Evolutionary conservation across 371 early-diverging fungal species (phyloP), one percentile per base, ranked within the genome.

Genomic region (Syncephalastrum contaminatum): DNA sequence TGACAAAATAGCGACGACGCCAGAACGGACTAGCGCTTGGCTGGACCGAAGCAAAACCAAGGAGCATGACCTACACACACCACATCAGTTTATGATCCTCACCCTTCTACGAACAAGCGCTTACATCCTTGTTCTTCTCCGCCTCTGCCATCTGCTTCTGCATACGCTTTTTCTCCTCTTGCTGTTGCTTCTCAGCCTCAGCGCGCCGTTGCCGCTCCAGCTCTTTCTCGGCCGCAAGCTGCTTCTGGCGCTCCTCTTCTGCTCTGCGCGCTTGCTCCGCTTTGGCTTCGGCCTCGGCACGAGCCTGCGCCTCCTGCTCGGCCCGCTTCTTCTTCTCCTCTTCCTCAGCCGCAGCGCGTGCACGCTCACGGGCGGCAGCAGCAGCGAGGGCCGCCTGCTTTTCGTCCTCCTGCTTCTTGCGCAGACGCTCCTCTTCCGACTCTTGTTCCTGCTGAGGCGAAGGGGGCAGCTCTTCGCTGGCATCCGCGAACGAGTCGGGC

Each of bases 401-500:
- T n/a, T 51, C 41, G 19, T 51, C 46, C 57, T 58, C 51, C 42
- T 51, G 51, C 43, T 25, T 36, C 42, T 22, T 22, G 36, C 36
- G 36, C 0, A 30, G 30, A 47, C 54, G 36, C 12, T 30, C 36
- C 36, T 30, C 36, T 30, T 30, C 36, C 5, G 36, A 30, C 6
- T 5, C 36, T 40, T 43, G 54, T 39, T 69, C 51, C 27, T 58
- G 41, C 14, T 25, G 42, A 62, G 47, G 36, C 48, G 64, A 43
- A 25, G 66, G 56, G 27, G 57, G 43, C 41, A 69, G 22, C 24
- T 54, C 43, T 61, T 72, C 54, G 40, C 59, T 60, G 2, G 73
- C 77, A 46, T 62, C 72, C 4, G 63, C 62, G 59, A 69, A 75
- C 24, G 54, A 53, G 13, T 70, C 72, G 13, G 68, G 63, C 14